Evolutionary conservation across 805 yeast species (phyloP), one percentile per base, ranked within the genome.

Genomic region (Candida ulmi): DNA sequence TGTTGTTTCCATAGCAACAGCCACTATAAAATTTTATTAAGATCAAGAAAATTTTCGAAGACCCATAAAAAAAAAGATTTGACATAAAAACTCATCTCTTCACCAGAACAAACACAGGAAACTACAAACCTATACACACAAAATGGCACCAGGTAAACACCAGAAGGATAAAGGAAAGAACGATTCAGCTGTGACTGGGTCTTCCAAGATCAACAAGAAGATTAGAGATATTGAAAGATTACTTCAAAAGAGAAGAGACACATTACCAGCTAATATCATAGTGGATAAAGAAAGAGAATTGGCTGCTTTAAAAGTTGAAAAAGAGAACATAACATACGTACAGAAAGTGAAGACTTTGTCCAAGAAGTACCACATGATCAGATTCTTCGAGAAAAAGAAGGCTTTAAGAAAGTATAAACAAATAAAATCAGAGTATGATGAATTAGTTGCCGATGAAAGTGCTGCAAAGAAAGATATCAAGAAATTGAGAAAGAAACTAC

Each of bases 311-410:
- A 68, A 72, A 37, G 61, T 68, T 5, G 88, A 85, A 53, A 65
- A 84, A 39, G 66, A 66, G 35, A 67, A 68, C 30, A 73, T 76
- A 15, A 69, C 71, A 43, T 44, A 60, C 29, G 62, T 62, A 24
- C 63, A 66, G 35, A 69, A 66, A 47, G 73, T 75, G 15, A 73
- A 70, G 46, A 69, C 72, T 38, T 63, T 69, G 30, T 76, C 87
- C 11, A 74, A 79, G 49, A 85, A 82, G 63, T 93, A 93, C 59
- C 96, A 88, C 57, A 88, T 88, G 90, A 88, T 93, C 36, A 74
- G 91, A 48, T 93, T 93, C 57, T 87, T 93, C 46, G 98, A 90
- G 61, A 78, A 74, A 55, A 87, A 88, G 65, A 90, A 88, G 70
- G 93, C 96, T 1, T 50, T 76, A 19, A 74, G 95, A 55, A 74